Evolutionary conservation across 1,284 basidiomycete species (phyloP), one percentile per base, ranked within the genome.

Genomic region (Apiotrichum gracile): DNA sequence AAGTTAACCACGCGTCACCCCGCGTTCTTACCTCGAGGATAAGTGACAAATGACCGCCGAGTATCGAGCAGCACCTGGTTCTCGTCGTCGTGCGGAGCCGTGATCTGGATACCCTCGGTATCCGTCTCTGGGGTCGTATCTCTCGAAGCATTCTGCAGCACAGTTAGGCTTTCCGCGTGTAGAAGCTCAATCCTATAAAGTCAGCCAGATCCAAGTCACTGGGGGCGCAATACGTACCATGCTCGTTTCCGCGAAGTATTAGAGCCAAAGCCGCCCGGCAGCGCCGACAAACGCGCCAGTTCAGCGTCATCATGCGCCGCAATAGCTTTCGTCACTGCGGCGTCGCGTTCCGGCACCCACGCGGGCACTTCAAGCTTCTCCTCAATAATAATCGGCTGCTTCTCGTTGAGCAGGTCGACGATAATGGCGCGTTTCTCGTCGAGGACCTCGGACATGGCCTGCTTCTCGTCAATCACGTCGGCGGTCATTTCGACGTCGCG

Each of bases 1-100:
- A 22, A 39, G 41, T 12, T 22, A 22, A 25, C 16, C 0, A 25
- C 2, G 6, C 7, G 6, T 2, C 8, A 9, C 9, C 14, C n/a
- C n/a, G 14, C 25, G 7, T 16, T 38, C 52, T 80, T 78, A 87
- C 87, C 85, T 80, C 83, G 82, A 66, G 89, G 87, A 74, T 92
- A 93, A 58, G 90, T 77, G 53, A 93, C 87, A 65, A 93, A 93
- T 61, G 88, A 89, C 31, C 90, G 82, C 72, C 90, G 83, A 0
- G 90, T 92, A 72, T 93, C 90, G 24, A 92, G 80, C 49, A 79
- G 76, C 59, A 93, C 90, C 75, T 93, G 90, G 5, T 80, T 82
- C 72, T 93, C 90, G 68, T 93, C 90, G 5, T 75, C 76, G 67
- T 93, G 89, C 14, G 78, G 72, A 12, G 52, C 27, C 26, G 42